Evolutionary conservation across 139 green algal species (phyloP), one percentile per base, ranked within the genome.

Genomic region (Chlorella sorokiniana): DNA sequence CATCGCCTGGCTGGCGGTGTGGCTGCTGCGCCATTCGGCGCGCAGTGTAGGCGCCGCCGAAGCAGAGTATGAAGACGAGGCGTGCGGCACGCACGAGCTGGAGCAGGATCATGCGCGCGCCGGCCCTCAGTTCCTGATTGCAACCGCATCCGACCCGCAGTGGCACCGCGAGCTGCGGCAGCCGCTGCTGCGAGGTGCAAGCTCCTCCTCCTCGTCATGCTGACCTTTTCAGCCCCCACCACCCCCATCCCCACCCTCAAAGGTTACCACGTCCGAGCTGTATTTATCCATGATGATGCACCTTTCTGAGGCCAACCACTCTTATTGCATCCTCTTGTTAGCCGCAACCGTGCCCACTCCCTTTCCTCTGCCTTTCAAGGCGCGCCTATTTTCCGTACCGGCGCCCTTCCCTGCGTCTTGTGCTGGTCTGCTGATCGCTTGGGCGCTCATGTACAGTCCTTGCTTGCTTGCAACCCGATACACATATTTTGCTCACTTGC

Each of bases 81-180:
- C 56, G n/a, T 41, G 63, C 23, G 54, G 31, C 54, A 63, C 25
- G 25, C 54, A 25, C 54, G 31, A 25, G 40, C 11, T 52, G 8
- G 33, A 40, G n/a, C 11, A 54, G 2, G 38, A 51, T 31, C 7
- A 9, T 2, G 38, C 20, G 67, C 18, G 4, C 38, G 1, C 20
- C 35, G 20, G 54, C 3, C 40, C 18, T 8, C 73, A 79, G 54
- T 69, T 79, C 14, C 37, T 79, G 52, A 68, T 79, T 18, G 73
- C 73, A 27, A 52, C 52, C 25, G 73, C 73, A 11, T 37, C 73
- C 7, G 73, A 79, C 37, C 54, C 73, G 11, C 73, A 69, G 73
- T 79, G 73, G 73, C 73, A 79, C 2, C 10, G 37, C 25, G 73
- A 79, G 73, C 59, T 79, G 23, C 51, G 69, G 73, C 52, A 69